Percentiles rank a stretch among this genome's conserved stretches.
phyloP scores from a whole-genome alignment of 1,139 yeast species.

The Torulaspora globosa region DNA sequence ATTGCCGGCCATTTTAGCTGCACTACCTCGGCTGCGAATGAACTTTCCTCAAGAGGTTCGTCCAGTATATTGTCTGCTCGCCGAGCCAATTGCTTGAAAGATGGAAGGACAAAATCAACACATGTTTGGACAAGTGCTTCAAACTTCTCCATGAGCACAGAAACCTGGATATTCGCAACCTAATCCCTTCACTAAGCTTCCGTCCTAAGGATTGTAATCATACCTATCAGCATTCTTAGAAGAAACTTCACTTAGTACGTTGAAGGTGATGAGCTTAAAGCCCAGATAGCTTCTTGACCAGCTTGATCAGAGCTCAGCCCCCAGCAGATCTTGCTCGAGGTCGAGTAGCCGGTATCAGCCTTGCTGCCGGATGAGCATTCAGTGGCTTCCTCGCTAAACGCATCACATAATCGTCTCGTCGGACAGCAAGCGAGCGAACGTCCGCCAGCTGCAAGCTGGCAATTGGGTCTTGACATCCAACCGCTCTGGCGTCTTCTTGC shows the following conservation, averaged over 20 bases:
- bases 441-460: too few species aligned
- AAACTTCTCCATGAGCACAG: conserved; percentile 6
- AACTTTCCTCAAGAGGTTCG: conserved; percentile 8
- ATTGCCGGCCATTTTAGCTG: conserved; percentile 18
- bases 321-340: too few species aligned
- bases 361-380: too few species aligned
- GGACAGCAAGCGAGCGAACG: too few species aligned
- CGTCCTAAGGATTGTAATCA: neutral
- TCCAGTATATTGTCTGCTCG: conserved; percentile 5
- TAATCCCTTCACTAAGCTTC: neutral
- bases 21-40: conserved; percentile 11
- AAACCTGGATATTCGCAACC: neutral
- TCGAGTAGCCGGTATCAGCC: too few species aligned
- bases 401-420: too few species aligned
- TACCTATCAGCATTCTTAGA: neutral
- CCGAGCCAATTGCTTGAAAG: conserved; percentile 3
- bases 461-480: too few species aligned
- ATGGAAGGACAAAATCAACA: conserved; percentile 10
- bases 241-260: neutral
- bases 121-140: conserved; percentile 13
- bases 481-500: too few species aligned
- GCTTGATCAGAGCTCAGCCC: too few species aligned
- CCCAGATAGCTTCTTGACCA: neutral
- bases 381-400: too few species aligned
- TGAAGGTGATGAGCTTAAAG: conserved; percentile 1